Evolutionary conservation across 345 rosid genomes (phyloP).

Genomic region (Tarenaya hassleriana): DNA sequence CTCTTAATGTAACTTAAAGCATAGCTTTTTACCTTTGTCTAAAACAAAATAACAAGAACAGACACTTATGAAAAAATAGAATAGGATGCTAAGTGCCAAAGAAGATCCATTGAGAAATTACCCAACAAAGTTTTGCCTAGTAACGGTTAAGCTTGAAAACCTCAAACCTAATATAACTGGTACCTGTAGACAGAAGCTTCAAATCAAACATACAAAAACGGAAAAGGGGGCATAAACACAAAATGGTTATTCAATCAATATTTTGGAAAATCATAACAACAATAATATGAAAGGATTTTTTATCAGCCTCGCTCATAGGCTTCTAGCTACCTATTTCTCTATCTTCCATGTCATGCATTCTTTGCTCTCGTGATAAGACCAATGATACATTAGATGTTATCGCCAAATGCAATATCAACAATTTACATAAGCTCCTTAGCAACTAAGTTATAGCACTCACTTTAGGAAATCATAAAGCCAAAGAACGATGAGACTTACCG

Average conservation of each 20-base stretch:
- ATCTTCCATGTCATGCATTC: slow-evolving; percentile 11
- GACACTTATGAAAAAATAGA: slow-evolving; percentile 5
- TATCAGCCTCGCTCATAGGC: slow-evolving; percentile 14
- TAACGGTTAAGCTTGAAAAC: slow-evolving; percentile 78
- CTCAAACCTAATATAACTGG: slow-evolving; percentile 57
- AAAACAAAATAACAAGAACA: slow-evolving; percentile 6
- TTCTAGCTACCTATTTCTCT: slow-evolving; percentile 13
- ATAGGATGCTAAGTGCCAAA: slow-evolving; percentile 7
- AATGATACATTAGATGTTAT: slow-evolving; percentile 5
- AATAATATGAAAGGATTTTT: slow-evolving; percentile 1
- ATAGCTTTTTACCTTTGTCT: slow-evolving; percentile 6
- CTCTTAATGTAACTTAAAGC: slow-evolving; percentile 11
- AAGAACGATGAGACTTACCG: slow-evolving; percentile 41
- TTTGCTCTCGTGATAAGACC: slow-evolving; percentile 8
- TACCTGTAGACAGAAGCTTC: slow-evolving; percentile 38
- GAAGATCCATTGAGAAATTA: slow-evolving; percentile 36
- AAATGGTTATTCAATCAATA: slow-evolving; percentile 13
- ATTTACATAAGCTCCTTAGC: slow-evolving; percentile 6
- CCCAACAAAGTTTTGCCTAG: slow-evolving; percentile 70
- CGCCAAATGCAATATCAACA: not conserved
- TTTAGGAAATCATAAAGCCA: slow-evolving; percentile 9
- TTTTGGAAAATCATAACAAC: slow-evolving; percentile 9
- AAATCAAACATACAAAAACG: slow-evolving; percentile 21
- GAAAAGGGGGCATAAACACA: slow-evolving; percentile 9
- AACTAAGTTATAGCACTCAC: slow-evolving; percentile 8